Percentiles rank a stretch among this genome's conserved stretches.
These are phyloP conservation scores for Trichoderma pleuroti DNA, from an alignment of 2,329 filamentous ascomycete genomes.

Conservation along the genomic window DNA sequence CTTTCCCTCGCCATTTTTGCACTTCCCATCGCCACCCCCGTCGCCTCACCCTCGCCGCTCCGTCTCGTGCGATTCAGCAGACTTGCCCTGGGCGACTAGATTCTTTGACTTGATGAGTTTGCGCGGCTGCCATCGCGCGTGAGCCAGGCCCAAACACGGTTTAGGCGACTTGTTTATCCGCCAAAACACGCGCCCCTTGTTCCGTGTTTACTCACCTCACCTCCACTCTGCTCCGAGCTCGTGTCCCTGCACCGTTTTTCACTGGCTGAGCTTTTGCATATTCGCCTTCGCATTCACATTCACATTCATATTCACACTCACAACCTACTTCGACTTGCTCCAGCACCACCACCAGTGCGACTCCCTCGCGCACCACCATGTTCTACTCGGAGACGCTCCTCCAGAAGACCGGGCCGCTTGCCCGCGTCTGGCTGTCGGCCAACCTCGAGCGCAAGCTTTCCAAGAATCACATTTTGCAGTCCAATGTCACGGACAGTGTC, in stretches of 20 bases:
- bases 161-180: conserved; percentile 31
- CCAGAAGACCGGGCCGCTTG: conserved; percentile 94
- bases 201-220: conserved; percentile 33
- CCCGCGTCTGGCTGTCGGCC: conserved; percentile 95
- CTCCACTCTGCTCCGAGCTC: conserved; percentile 24
- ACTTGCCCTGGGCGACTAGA: conserved; percentile 25
- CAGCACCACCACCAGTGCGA: conserved; percentile 25
- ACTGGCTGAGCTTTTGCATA: conserved; percentile 7
- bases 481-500: conserved; percentile 91
- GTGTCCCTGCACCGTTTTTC: conserved; percentile 15
- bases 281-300: not conserved
- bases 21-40: conserved; percentile 19
- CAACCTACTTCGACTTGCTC: not conserved
- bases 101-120: conserved; percentile 29
- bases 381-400: conserved; percentile 97
- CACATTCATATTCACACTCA: not conserved
- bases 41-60: conserved; percentile 22
- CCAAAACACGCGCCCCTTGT: conserved; percentile 32
- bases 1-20: conserved; percentile 18
- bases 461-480: conserved; percentile 92
- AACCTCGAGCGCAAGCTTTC: conserved; percentile 98
- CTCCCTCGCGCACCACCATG: conserved; percentile 54
- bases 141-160: conserved; percentile 28
- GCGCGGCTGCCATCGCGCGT: conserved; percentile 32
- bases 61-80: conserved; percentile 25